phyloP scores from a whole-genome alignment of 805 yeast genomes.

The Komagataella mondaviorum region DNA sequence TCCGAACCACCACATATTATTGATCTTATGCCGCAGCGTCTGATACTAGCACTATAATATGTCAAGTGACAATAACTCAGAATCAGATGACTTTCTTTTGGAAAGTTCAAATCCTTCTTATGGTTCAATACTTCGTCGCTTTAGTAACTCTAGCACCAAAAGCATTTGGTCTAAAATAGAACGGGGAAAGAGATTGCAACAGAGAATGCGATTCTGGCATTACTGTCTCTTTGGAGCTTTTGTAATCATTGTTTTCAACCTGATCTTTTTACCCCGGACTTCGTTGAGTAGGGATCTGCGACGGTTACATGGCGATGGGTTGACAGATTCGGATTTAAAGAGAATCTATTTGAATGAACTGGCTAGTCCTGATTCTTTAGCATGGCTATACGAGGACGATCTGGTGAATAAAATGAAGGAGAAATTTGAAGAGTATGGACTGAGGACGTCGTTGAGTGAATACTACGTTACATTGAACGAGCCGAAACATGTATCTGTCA shows the following conservation, averaged over 20 bases:
- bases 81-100: background rate
- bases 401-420: conserved; percentile 44
- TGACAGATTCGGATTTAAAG: conserved; percentile 60
- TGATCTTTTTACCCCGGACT: conserved; percentile 74
- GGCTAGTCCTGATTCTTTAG: conserved; percentile 18
- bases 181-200: conserved; percentile 1
- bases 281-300: conserved; percentile 72
- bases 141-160: background rate
- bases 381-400: conserved; percentile 9
- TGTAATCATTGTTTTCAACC: conserved; percentile 41
- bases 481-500: conserved; percentile 32
- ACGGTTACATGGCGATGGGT: conserved; percentile 50
- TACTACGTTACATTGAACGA: conserved; percentile 44
- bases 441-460: conserved; percentile 33
- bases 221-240: conserved; percentile 33
- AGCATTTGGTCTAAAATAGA: background rate
- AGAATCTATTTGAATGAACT: conserved; percentile 38
- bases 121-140: background rate
- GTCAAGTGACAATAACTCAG: background rate
- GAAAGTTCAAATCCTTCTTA: background rate
- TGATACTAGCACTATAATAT: background rate
- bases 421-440: conserved; percentile 49
- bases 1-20: background rate
- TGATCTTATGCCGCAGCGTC: background rate
- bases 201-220: conserved; percentile 26